Conservation (phyloP, 257 asterid genomes). For the Anisodus tanguticus region DNA sequence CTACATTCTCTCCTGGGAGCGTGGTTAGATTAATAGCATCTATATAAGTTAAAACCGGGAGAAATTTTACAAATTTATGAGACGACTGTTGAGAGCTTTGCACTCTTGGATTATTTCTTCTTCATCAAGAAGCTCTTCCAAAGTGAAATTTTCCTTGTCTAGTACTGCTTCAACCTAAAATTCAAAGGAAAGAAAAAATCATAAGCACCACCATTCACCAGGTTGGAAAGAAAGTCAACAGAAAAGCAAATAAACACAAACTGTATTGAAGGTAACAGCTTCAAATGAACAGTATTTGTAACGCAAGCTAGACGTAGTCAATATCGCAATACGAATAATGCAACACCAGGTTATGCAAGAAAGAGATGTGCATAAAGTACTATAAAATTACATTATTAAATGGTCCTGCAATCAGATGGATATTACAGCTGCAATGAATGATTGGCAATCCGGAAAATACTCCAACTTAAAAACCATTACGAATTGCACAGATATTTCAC, state of each 20-base stretch:
- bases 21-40: not conserved
- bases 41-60: not conserved
- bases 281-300: not conserved
- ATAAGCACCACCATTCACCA: not conserved
- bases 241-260: not conserved
- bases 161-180: conserved; percentile 87
- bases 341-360: conserved; percentile 11
- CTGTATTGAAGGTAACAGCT: not conserved
- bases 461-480: not conserved
- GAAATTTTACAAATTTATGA: conserved; percentile 78
- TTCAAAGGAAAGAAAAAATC: conserved; percentile 25
- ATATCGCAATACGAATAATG: not conserved
- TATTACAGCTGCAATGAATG: not conserved
- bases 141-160: conserved; percentile 82
- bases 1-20: not conserved
- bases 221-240: conserved; percentile 2
- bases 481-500: not conserved
- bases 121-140: conserved; percentile 99
- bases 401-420: not conserved
- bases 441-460: not conserved
- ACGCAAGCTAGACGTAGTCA: not conserved
- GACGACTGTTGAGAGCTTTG: conserved; percentile 97
- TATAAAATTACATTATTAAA: not conserved
- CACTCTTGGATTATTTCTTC: conserved; percentile 99
- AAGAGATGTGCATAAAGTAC: not conserved